Evolutionary conservation across 139 green algal species (phyloP).

Genomic region (Coccomyxa sp.): DNA sequence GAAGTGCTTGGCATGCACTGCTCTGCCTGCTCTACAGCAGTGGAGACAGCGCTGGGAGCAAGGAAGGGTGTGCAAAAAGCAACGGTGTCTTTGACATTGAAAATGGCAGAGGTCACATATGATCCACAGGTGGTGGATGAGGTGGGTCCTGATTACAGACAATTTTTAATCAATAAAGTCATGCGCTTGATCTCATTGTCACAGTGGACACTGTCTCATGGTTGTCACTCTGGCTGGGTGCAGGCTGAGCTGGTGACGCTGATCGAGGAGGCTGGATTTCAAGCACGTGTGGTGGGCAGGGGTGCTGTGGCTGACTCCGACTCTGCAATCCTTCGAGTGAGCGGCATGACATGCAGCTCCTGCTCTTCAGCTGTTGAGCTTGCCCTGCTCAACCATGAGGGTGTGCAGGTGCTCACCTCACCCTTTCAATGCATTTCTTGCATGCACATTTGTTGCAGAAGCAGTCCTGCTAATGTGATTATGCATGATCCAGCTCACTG

Average conservation of each 20-base stretch:
- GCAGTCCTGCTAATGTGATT: background rate
- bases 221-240: background rate
- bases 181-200: no score
- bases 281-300: conserved; percentile 25
- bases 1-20: conserved; percentile 75
- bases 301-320: conserved; percentile 10
- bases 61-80: conserved; percentile 41
- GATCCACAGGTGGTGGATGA: conserved; percentile 8
- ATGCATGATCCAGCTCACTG: background rate
- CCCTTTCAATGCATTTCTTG: background rate
- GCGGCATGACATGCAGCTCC: conserved; percentile 78
- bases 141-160: background rate
- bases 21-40: conserved; percentile 47
- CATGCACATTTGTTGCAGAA: background rate
- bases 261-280: conserved; percentile 70
- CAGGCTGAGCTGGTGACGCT: conserved; percentile 37
- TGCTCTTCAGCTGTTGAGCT: conserved; percentile 69
- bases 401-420: conserved; percentile 12
- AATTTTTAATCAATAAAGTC: background rate
- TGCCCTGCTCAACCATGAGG: conserved; percentile 35
- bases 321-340: conserved; percentile 34
- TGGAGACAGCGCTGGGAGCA: conserved; percentile 49
- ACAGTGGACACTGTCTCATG: no score
- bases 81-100: conserved; percentile 39
- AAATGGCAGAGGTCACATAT: conserved; percentile 32